Evolutionary conservation across 1,284 basidiomycete genomes (phyloP), one percentile per base, ranked within the genome.

Genomic region (Apiotrichum mycotoxinovorans): DNA sequence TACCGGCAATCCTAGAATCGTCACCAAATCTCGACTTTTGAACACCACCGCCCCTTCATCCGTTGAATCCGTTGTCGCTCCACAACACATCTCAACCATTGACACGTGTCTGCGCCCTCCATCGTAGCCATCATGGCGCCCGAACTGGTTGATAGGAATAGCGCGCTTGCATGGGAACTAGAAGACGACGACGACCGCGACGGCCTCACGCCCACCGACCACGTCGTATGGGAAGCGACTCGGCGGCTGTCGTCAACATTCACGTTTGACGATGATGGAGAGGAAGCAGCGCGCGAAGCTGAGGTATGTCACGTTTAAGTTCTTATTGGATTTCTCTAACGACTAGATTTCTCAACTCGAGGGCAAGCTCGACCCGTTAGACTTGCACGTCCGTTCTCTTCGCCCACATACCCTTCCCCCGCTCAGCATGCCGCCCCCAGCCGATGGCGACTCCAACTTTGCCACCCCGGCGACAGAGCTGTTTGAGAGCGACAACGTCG

Each of bases 261-360:
- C 18, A 33, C 26, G 14, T 26, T 30, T 10, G 46, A 37, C 9
- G 26, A 23, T 4, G 42, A 26, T 9, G 42, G 8, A 14, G 23
- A 20, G 18, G 49, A 52, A 22, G 55, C 45, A 15, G 49, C 38
- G 8, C 44, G 38, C 44, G 55, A 56, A 41, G 44, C 44, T 12
- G 54, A 56, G 49, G 54, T 56, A 48, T 30, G 54, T 17, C 4
- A 12, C 3, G 9, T 3, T 26, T 23, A 10, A 1, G 4, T n/a
- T 2, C 10, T 17, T 11, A 30, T 27, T 30, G 4, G 37, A 5
- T 12, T 12, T 12, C 7, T 12, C 40, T 54, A 23, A 48, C 23
- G 4, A 11, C 9, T 45, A 54, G 52, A 46, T 38, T 7, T 54
- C 46, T 10, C 46, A 45, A 22, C 46, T 54, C n/a, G 52, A 54